Evolutionary conservation across 257 asterid species (phyloP).

Genomic region (Verbascum thapsus): DNA sequence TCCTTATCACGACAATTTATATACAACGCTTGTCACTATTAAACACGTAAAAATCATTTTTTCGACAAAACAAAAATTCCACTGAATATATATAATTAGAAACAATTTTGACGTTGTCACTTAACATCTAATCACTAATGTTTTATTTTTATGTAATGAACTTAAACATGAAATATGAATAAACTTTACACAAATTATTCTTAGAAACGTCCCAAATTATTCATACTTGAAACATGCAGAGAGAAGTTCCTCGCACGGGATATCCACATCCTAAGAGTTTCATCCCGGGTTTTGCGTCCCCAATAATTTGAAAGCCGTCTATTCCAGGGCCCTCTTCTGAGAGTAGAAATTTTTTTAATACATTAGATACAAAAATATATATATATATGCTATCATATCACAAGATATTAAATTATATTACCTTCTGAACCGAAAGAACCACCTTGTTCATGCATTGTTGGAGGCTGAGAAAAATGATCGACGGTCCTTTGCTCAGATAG

Average conservation of each 20-base stretch:
- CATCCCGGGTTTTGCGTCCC: constrained; percentile 96
- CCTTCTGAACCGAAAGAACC: constrained; percentile 75
- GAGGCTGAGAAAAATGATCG: constrained; percentile 52
- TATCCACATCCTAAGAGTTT: constrained; percentile 88
- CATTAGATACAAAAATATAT: constrained; percentile 19
- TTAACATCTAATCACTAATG: too few relatives aligned
- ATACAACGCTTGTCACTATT: too few relatives aligned
- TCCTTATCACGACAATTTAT: too few relatives aligned
- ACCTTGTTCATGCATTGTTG: constrained; percentile 44
- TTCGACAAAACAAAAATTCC: too few relatives aligned
- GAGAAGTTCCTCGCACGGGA: constrained; percentile 95
- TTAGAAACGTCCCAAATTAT: background rate
- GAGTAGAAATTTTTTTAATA: constrained; percentile 30
- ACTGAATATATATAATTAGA: too few relatives aligned
- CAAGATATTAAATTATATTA: constrained; percentile 31
- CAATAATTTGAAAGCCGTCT: constrained; percentile 85
- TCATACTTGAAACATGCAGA: constrained; percentile 98
- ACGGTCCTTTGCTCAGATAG: constrained; percentile 49
- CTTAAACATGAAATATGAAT: constrained; percentile 13
- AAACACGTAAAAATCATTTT: too few relatives aligned
- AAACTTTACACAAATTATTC: constrained; percentile 6
- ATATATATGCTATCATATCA: constrained; percentile 15
- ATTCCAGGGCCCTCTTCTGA: constrained; percentile 91
- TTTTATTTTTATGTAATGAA: background rate
- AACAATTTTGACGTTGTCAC: too few relatives aligned